Base-by-base conservation (phyloP, 305 asterid genomes). In the Coffea humblotiana region DNA sequence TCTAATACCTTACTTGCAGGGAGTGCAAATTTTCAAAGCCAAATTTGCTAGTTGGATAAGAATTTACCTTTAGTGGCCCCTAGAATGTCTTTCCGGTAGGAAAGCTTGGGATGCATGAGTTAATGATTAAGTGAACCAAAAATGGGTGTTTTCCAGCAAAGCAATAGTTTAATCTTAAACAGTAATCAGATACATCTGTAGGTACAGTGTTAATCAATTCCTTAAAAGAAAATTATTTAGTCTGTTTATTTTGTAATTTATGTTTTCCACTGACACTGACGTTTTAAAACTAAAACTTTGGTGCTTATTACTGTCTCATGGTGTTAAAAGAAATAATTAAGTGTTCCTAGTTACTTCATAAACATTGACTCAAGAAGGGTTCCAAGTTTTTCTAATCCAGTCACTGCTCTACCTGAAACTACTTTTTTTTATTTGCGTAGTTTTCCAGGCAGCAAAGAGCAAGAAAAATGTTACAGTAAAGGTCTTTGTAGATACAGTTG, bases 1-100 rank as follows among this genome's bases (percentile, higher is more conserved):
- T 89, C 85, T 76, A 83, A 88, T 94, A 89, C 98, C 94, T 94
- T 94, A 90, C 98, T 94, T 94, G 94, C 76, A 73, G 81, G 56
- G 84, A 73, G 72, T 88, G 91, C 83, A 82, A 82, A 85, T 81
- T 77, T 70, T 74, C 84, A 84, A 88, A 86, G 92, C 82, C 65
- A 79, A 14, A 58, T 71, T 48, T 66, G 82, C 29, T 13, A 77
- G 56, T 75, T 79, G 80, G 88, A 85, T 84, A 79, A 86, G 90
- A 15, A 82, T 74, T 83, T 70, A 23, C 27, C 64, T 35, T 67
- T 29, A 37, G 74, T 89, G 87, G 88, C 73, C 88, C 90, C 85
- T 78, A 19, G 3, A 78, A 63, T 72, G 23, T 23, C 79, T 68
- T 82, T 71, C 64, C 67, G 71, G 47, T 11, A 60, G 2, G 68